Conservation (phyloP, 495 filamentous ascomycete species). For the Hypoxylon crocopeplum region DNA sequence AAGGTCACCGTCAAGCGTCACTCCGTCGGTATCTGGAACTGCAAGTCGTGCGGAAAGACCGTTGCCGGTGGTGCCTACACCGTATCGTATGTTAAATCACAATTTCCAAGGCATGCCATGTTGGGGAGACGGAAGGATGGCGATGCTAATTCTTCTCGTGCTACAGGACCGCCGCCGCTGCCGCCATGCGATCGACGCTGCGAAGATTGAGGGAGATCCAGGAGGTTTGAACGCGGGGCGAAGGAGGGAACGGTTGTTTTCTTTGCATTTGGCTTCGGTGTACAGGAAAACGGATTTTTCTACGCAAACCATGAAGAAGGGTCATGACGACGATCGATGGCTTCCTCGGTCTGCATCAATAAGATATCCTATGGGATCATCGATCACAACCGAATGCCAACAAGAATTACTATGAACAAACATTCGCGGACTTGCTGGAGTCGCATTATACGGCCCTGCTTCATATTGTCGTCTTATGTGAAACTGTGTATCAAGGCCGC, state of each 20-base stretch:
- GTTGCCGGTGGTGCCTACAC: conserved; percentile 97
- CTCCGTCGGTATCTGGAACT: conserved; percentile 95
- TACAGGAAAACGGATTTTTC: conserved; percentile 37
- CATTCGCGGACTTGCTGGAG: conserved; percentile 6
- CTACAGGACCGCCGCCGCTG: conserved; percentile 88
- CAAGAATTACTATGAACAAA: conserved; percentile 35
- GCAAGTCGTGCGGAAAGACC: conserved; percentile 90
- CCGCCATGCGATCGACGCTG: conserved; percentile 95
- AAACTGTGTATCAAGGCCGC: conserved; percentile 13
- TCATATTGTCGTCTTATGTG: conserved; percentile 17
- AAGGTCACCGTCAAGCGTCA: conserved; percentile 92
- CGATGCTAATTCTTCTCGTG: conserved; percentile 31
- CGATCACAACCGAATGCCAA: conserved; percentile 38
- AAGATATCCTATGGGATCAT: conserved; percentile 31
- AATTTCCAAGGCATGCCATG: not conserved
- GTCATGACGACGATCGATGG: conserved; percentile 37
- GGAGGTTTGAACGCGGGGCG: conserved; percentile 73
- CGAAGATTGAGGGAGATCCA: conserved; percentile 97
- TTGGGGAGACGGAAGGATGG: not conserved
- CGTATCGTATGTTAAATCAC: conserved; percentile 78
- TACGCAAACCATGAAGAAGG: conserved; percentile 35
- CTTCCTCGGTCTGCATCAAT: conserved; percentile 27
- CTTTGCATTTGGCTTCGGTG: conserved; percentile 39
- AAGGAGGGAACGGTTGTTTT: conserved; percentile 28
- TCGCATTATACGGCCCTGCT: conserved; percentile 11